Conservation (phyloP, 1,139 yeast genomes). For the Wickerhamomyces sp. region DNA sequence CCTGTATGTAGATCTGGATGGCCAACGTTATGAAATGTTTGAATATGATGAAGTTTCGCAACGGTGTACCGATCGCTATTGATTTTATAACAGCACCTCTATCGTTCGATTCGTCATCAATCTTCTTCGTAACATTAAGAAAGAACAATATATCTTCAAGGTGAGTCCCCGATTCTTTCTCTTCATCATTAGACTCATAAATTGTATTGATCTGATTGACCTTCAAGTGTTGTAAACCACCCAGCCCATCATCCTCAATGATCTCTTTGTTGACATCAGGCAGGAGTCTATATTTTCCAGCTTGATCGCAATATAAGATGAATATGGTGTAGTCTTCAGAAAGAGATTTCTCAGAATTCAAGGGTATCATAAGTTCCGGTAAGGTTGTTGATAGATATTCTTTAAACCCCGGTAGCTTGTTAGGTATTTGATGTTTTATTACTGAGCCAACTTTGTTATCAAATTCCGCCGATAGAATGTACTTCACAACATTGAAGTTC, state of each 20-base stretch:
- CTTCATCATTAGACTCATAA: slow-evolving; percentile 10
- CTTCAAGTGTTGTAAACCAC: slow-evolving; percentile 6
- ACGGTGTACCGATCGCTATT: slow-evolving; percentile 18
- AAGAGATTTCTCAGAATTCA: slow-evolving; percentile 23
- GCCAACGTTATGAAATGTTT: slow-evolving; percentile 20
- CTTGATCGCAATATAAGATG: slow-evolving; percentile 16
- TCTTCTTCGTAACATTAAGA: slow-evolving; percentile 14
- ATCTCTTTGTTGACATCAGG: slow-evolving; percentile 17
- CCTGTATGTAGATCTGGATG: slow-evolving; percentile 13
- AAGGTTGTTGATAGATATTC: slow-evolving; percentile 37
- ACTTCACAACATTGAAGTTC: slow-evolving; percentile 19
- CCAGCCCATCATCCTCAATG: slow-evolving; percentile 9
- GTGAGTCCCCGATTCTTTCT: not conserved
- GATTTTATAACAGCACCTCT: slow-evolving; percentile 20
- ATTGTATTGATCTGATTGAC: slow-evolving; percentile 20
- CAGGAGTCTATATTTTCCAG: slow-evolving; percentile 12
- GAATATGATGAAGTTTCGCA: slow-evolving; percentile 18
- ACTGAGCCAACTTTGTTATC: slow-evolving; percentile 54
- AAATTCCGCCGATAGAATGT: slow-evolving; percentile 51
- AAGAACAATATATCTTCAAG: slow-evolving; percentile 18
- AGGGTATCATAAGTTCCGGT: slow-evolving; percentile 53
- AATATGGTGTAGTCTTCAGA: slow-evolving; percentile 15
- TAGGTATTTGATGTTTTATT: slow-evolving; percentile 45
- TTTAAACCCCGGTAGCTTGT: slow-evolving; percentile 30
- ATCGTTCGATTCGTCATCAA: slow-evolving; percentile 4